These are phyloP conservation scores for Citrus cavaleriei DNA, from an alignment of 345 rosid genomes.

Conservation along the genomic window DNA sequence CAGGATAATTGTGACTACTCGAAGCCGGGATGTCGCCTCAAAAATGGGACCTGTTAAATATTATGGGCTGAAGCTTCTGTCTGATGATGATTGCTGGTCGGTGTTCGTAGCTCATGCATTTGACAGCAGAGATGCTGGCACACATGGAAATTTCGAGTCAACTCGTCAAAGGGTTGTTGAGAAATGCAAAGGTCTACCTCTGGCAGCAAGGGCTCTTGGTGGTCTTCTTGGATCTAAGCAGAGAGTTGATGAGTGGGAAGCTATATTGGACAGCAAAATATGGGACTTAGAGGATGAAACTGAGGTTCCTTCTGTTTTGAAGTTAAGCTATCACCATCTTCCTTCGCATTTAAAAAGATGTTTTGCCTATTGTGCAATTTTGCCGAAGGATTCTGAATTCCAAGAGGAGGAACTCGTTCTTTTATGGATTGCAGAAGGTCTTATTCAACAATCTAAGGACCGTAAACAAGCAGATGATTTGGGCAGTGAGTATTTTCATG, in stretches of 20 bases:
- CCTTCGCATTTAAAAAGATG: conserved; percentile 25
- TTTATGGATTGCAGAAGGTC: conserved; percentile 28
- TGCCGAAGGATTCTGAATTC: neutral
- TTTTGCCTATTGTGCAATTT: conserved; percentile 21
- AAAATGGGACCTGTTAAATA: neutral
- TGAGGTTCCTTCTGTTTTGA: neutral
- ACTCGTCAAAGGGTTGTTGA: conserved; percentile 2
- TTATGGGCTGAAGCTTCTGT: neutral
- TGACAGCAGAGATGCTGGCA: neutral
- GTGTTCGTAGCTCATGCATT: conserved; percentile 7
- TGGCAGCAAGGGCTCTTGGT: conserved; percentile 8
- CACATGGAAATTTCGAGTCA: neutral
- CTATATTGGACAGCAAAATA: neutral
- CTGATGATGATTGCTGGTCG: conserved; percentile 15
- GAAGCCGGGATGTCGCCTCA: neutral
- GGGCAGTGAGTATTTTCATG: conserved; percentile 3
- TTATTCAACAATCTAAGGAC: neutral
- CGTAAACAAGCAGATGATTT: neutral
- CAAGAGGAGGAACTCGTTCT: neutral
- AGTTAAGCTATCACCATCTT: conserved; percentile 4
- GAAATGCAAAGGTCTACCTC: conserved; percentile 9
- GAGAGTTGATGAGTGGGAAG: neutral
- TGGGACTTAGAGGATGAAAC: neutral
- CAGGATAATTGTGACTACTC: conserved; percentile 17
- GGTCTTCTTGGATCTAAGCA: neutral